Evolutionary conservation across 208 protist species (phyloP).

Genomic region (Leishmania tarentolae): DNA sequence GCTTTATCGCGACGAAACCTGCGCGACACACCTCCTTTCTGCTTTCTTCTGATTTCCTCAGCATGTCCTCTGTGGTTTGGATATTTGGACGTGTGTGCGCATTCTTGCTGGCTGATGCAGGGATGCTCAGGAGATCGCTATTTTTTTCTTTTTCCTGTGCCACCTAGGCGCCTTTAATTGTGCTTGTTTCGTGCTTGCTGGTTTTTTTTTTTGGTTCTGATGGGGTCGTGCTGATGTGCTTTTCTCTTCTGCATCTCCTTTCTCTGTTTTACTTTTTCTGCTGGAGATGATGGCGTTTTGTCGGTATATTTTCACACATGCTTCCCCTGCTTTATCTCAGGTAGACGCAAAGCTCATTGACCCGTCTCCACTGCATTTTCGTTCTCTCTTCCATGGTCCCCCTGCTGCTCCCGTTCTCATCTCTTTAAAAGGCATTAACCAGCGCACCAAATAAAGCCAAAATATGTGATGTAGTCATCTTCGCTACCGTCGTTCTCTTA

Average conservation of each 20-base stretch:
- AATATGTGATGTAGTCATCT: too few species aligned
- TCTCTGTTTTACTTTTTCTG: not conserved
- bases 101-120: not conserved
- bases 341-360: not conserved
- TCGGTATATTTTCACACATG: not conserved
- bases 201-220: not conserved
- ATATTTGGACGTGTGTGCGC: not conserved
- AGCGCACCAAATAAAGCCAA: too few species aligned
- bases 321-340: not conserved
- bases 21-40: not conserved
- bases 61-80: not conserved
- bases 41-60: not conserved
- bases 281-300: not conserved
- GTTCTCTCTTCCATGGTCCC: not conserved
- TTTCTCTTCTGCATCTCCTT: not conserved
- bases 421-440: not conserved
- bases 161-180: not conserved
- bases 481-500: not conserved
- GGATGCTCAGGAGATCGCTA: too few species aligned
- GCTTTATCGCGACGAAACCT: not conserved
- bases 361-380: not conserved
- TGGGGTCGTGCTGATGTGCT: not conserved
- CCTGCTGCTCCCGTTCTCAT: not conserved
- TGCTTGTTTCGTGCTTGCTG: not conserved
- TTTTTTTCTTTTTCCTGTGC: not conserved